Percentiles rank a stretch among this genome's conserved stretches.
phyloP scores from a whole-genome alignment of 2,329 filamentous ascomycete species.

The Aspergillus pseudoglaucus region DNA sequence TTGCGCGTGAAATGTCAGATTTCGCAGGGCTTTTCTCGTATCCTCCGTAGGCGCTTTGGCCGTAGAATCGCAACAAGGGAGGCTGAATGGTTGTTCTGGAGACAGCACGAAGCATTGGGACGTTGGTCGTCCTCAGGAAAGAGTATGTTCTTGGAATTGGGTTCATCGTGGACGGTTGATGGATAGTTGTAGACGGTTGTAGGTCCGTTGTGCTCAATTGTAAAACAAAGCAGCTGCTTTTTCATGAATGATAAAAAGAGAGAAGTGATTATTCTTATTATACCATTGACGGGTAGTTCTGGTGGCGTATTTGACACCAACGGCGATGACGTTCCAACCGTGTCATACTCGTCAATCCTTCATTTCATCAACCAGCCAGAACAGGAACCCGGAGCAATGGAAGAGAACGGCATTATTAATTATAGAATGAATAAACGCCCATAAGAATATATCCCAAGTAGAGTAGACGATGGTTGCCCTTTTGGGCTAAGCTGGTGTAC shows the following conservation, averaged over 20 bases:
- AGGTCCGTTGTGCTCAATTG: not conserved
- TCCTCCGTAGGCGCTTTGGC: conserved; percentile 15
- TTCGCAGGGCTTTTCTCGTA: conserved; percentile 8
- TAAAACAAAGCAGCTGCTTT: no score
- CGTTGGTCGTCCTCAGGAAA: not conserved
- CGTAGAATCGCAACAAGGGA: conserved; percentile 8
- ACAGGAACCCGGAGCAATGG: not conserved
- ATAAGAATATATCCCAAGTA: no score
- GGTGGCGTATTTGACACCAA: not conserved
- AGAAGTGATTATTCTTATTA: not conserved
- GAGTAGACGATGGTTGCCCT: no score
- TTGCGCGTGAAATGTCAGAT: conserved; percentile 10
- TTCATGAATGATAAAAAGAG: not conserved
- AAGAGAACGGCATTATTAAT: not conserved
- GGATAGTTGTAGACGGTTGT: not conserved
- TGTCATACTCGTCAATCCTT: conserved; percentile 1
- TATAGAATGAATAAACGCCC: no score
- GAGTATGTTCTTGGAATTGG: not conserved
- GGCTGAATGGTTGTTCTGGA: not conserved
- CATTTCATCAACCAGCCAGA: not conserved
- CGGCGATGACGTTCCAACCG: conserved; percentile 4
- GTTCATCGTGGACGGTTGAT: not conserved
- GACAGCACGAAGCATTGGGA: not conserved
- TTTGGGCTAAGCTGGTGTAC: no score
- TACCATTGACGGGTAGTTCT: not conserved